phyloP scores from a whole-genome alignment of 805 yeast species.

The Saccharomycopsis babjevae region DNA sequence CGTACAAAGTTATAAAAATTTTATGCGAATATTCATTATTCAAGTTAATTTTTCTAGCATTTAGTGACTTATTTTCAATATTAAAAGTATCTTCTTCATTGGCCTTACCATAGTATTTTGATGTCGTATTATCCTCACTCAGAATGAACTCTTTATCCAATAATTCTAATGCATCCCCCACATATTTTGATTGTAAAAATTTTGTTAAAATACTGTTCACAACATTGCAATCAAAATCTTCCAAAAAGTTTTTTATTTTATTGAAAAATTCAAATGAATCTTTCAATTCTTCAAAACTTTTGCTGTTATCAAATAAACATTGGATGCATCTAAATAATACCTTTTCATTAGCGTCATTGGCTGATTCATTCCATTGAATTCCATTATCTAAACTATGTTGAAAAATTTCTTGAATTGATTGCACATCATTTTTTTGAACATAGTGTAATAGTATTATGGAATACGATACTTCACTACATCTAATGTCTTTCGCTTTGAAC shows the following conservation, averaged over 20 bases:
- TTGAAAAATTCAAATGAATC: conserved; percentile 7
- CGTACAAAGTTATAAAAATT: conserved; percentile 34
- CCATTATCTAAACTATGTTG: conserved; percentile 28
- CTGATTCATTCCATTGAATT: conserved; percentile 30
- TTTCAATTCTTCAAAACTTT: not conserved
- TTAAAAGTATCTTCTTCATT: conserved; percentile 19
- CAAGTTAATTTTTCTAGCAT: conserved; percentile 14
- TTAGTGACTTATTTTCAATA: conserved; percentile 19
- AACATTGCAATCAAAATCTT: conserved; percentile 27
- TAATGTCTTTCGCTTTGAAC: conserved; percentile 26
- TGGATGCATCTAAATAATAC: conserved; percentile 23
- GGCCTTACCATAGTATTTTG: conserved; percentile 19
- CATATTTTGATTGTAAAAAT: conserved; percentile 27
- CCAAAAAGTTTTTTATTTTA: conserved; percentile 28
- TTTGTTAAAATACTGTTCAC: conserved; percentile 29
- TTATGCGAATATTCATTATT: conserved; percentile 23
- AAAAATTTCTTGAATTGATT: conserved; percentile 27
- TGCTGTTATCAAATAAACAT: conserved; percentile 1
- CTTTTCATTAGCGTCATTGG: conserved; percentile 8
- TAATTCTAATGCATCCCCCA: conserved; percentile 32
- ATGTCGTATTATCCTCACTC: conserved; percentile 13
- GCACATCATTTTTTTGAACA: conserved; percentile 23
- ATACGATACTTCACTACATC: conserved; percentile 30
- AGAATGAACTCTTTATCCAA: conserved; percentile 33
- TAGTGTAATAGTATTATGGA: conserved; percentile 28